A percentile compares a stretch with the other conserved stretches of the same genome.
Conservation (phyloP, 208 protist species). For the Wallacemonas collosoma region DNA sequence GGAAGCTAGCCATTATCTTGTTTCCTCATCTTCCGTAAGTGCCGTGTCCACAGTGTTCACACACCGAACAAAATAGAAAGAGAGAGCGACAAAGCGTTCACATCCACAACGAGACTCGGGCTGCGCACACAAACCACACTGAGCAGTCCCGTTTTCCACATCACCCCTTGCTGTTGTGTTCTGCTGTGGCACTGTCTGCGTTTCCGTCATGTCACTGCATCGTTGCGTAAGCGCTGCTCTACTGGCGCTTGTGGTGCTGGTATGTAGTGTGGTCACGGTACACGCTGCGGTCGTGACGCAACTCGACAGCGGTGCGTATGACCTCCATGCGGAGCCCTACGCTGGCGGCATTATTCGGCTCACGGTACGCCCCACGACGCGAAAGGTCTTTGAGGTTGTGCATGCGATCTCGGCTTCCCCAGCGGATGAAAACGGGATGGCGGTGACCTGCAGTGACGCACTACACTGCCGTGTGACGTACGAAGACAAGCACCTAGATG, state of each 20-base stretch:
- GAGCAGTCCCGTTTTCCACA: too few relatives aligned
- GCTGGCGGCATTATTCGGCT: slow-evolving; percentile 39
- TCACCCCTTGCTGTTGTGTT: too few relatives aligned
- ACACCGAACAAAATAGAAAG: too few relatives aligned
- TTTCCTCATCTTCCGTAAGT: too few relatives aligned
- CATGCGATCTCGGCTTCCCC: slow-evolving; percentile 23
- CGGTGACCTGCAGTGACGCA: slow-evolving; percentile 9
- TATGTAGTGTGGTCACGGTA: not conserved
- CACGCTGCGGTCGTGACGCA: not conserved
- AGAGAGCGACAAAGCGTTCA: too few relatives aligned
- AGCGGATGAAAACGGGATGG: slow-evolving; percentile 3
- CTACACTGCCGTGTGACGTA: slow-evolving; percentile 29
- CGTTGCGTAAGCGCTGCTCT: too few relatives aligned
- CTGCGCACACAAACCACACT: too few relatives aligned
- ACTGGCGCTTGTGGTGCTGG: not conserved
- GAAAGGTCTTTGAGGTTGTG: slow-evolving; percentile 38
- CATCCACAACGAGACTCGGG: too few relatives aligned
- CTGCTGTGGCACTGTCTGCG: not conserved
- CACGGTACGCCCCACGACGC: slow-evolving; percentile 19
- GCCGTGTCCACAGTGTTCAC: too few relatives aligned
- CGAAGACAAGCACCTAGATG: slow-evolving; percentile 30
- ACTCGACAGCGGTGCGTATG: slow-evolving; percentile 16
- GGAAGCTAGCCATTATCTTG: too few relatives aligned
- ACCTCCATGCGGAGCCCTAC: slow-evolving; percentile 36
- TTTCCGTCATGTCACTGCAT: not conserved